phyloP scores from a whole-genome alignment of 1,139 yeast genomes.

The Suhomyces yuchorum region DNA sequence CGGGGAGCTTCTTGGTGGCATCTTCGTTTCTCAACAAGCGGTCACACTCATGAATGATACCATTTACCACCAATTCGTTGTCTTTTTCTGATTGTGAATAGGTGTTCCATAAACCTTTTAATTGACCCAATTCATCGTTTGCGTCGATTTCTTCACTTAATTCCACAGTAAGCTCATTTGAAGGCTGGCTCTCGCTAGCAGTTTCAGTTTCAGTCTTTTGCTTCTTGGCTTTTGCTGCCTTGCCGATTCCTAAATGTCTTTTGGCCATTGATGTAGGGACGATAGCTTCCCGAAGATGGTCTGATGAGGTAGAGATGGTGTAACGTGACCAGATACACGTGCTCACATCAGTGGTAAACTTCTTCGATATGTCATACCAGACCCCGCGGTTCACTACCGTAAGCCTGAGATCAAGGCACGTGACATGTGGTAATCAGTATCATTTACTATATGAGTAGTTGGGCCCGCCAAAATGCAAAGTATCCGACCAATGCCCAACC shows the following conservation, averaged over 20 bases:
- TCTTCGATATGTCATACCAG: too few species aligned
- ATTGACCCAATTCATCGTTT: conserved; percentile 75
- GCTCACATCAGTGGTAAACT: too few species aligned
- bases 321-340: not conserved
- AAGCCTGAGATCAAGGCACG: conserved; percentile 10
- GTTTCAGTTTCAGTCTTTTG: conserved; percentile 37
- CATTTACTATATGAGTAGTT: not conserved
- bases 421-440: conserved; percentile 18
- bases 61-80: conserved; percentile 70
- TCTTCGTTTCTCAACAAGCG: conserved; percentile 57
- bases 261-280: conserved; percentile 52
- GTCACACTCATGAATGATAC: conserved; percentile 91
- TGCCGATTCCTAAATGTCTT: conserved; percentile 83
- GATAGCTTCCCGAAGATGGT: not conserved
- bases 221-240: conserved; percentile 55
- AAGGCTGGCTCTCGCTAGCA: conserved; percentile 20
- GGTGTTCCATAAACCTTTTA: conserved; percentile 69
- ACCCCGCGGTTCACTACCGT: too few species aligned
- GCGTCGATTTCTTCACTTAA: conserved; percentile 70
- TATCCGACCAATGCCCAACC: conserved; percentile 26
- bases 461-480: not conserved
- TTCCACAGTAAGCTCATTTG: conserved; percentile 63
- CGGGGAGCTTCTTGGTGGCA: conserved; percentile 43
- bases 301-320: conserved; percentile 1
- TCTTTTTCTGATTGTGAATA: conserved; percentile 57